These are phyloP conservation scores for Schizochytrium sp. DNA, from an alignment of 108 stramenopile genomes.

Conservation along the genomic window DNA sequence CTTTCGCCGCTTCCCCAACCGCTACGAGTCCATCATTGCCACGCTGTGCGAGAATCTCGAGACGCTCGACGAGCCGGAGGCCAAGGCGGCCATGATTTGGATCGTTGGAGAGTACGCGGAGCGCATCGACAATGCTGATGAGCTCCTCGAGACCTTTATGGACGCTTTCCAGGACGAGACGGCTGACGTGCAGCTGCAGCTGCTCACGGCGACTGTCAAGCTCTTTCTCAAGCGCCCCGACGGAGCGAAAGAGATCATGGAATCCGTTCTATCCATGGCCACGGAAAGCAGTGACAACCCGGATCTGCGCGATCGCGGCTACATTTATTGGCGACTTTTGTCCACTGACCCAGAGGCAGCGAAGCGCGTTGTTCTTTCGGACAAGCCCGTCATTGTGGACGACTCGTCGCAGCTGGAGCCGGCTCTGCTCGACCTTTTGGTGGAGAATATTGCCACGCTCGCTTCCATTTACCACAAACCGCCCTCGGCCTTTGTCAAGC, in stretches of 20 bases:
- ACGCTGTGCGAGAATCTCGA: constrained; percentile 96
- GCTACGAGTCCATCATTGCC: constrained; percentile 94
- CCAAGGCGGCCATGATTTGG: constrained; percentile 97
- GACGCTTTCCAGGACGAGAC: constrained; percentile 91
- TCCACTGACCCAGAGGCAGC: constrained; percentile 94
- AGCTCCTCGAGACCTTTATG: constrained; percentile 89
- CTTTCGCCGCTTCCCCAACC: constrained; percentile 98
- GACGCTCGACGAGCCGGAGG: constrained; percentile 95
- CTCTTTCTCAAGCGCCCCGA: constrained; percentile 95
- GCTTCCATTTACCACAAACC: constrained; percentile 95
- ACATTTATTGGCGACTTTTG: constrained; percentile 96
- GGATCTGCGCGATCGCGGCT: constrained; percentile 94
- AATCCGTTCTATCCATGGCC: constrained; percentile 86
- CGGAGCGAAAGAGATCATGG: constrained; percentile 95
- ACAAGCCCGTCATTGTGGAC: constrained; percentile 97
- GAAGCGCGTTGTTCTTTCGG: constrained; percentile 90
- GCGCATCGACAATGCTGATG: constrained; percentile 97
- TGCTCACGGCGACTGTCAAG: constrained; percentile 97
- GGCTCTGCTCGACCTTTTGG: constrained; percentile 72
- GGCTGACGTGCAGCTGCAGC: constrained; percentile 88
- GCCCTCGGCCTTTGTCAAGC: constrained; percentile 87
- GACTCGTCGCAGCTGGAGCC: constrained; percentile 89
- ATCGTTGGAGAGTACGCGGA: constrained; percentile 99
- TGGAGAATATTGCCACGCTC: constrained; percentile 87
- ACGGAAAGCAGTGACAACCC: constrained; percentile 97